Evolutionary conservation across 2,329 filamentous ascomycete species (phyloP).

Genomic region (Blastomyces parvus): DNA sequence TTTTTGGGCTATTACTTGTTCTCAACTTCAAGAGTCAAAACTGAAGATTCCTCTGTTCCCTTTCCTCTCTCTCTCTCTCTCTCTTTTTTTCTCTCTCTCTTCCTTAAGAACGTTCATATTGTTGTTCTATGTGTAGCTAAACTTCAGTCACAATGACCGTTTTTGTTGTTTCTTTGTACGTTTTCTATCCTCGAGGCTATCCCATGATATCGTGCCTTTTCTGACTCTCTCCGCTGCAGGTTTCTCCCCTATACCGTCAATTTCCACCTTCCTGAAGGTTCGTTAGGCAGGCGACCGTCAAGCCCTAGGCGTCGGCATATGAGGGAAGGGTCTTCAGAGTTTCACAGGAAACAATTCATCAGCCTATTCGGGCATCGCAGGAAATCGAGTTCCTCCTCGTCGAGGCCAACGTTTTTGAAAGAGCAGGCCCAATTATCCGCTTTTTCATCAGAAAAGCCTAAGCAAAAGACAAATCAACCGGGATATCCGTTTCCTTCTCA

Average conservation of each 20-base stretch:
- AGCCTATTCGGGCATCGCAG: constrained; percentile 29
- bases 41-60: background rate
- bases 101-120: background rate
- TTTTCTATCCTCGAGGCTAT: constrained; percentile 14
- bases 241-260: constrained; percentile 89
- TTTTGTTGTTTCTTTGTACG: constrained; percentile 52
- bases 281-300: constrained; percentile 6
- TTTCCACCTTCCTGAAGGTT: constrained; percentile 52
- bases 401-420: constrained; percentile 10
- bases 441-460: background rate
- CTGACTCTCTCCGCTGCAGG: constrained; percentile 46
- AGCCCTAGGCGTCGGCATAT: constrained; percentile 9
- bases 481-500: constrained; percentile 22
- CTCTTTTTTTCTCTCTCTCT: background rate
- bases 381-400: constrained; percentile 13
- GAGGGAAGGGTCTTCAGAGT: constrained; percentile 12
- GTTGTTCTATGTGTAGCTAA: background rate
- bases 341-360: constrained; percentile 23
- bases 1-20: no score
- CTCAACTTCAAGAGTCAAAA: background rate
- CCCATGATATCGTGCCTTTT: background rate
- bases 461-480: background rate
- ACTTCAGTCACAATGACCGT: constrained; percentile 44
- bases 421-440: constrained; percentile 12
- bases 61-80: no score